Conservation (phyloP, 106 monocot genomes). For the Dendrobium catenatum region DNA sequence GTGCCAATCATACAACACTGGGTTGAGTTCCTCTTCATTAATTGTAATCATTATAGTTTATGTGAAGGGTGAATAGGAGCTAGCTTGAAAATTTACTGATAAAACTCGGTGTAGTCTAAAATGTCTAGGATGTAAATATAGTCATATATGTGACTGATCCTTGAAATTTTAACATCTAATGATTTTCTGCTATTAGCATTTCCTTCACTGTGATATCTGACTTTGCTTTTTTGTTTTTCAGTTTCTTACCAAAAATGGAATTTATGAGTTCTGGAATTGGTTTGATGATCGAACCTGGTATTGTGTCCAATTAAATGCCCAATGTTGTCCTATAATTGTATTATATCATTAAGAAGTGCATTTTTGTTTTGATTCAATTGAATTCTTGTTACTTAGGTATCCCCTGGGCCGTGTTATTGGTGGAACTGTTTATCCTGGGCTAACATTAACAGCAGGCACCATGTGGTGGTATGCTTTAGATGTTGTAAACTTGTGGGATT, state of each 20-base stretch:
- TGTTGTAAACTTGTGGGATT: neutral
- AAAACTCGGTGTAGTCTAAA: neutral
- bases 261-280: slow-evolving; percentile 99
- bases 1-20: neutral
- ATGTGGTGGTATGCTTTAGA: slow-evolving; percentile 76
- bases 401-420: slow-evolving; percentile 99
- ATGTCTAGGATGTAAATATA: neutral
- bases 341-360: neutral
- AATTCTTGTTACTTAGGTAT: slow-evolving; percentile 49
- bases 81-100: neutral
- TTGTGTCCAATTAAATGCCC: neutral
- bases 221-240: slow-evolving; percentile 24
- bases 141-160: neutral
- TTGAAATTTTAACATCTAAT: neutral
- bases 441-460: slow-evolving; percentile 89
- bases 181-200: neutral
- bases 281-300: slow-evolving; percentile 99
- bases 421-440: slow-evolving; percentile 96
- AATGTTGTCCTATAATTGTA: neutral
- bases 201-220: slow-evolving; percentile 5
- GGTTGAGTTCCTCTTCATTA: neutral
- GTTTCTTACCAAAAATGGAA: slow-evolving; percentile 96
- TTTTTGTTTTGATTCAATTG: neutral
- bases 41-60: neutral
- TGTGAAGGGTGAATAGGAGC: neutral